Conservation (phyloP, 176 grass and related monocot genomes). For the Paspalum notatum region DNA sequence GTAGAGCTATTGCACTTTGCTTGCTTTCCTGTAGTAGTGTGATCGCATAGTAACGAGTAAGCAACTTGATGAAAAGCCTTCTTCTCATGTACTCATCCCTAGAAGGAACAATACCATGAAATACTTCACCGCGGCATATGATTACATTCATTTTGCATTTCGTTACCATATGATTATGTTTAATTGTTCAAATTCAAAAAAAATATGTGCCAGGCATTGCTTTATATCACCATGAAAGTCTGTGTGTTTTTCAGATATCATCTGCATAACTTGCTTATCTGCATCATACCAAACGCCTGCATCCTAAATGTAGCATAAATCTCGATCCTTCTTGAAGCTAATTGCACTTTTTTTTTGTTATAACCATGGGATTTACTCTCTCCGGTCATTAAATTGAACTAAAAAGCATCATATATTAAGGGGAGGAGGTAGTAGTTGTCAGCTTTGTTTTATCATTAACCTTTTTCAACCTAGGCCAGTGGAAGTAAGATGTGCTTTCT, state of each 20-base stretch:
- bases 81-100: slow-evolving; percentile 5
- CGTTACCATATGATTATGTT: neutral
- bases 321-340: slow-evolving; percentile 4
- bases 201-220: neutral
- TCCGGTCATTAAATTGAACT: too few species aligned
- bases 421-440: too few species aligned
- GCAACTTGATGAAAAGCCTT: neutral
- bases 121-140: neutral
- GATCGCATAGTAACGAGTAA: neutral
- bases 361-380: too few species aligned
- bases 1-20: slow-evolving; percentile 12
- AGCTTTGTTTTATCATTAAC: neutral
- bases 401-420: too few species aligned
- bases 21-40: slow-evolving; percentile 15
- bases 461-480: neutral
- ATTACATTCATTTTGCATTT: neutral
- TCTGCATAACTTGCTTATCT: slow-evolving; percentile 20
- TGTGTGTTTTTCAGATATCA: neutral
- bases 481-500: neutral
- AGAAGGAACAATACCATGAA: neutral
- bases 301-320: neutral
- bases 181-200: neutral
- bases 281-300: neutral
- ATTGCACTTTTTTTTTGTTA: neutral
- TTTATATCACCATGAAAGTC: slow-evolving; percentile 2